Evolutionary conservation across 768 basidiomycete species (phyloP), one percentile per base, ranked within the genome.

Genomic region (Trametes coccinea): DNA sequence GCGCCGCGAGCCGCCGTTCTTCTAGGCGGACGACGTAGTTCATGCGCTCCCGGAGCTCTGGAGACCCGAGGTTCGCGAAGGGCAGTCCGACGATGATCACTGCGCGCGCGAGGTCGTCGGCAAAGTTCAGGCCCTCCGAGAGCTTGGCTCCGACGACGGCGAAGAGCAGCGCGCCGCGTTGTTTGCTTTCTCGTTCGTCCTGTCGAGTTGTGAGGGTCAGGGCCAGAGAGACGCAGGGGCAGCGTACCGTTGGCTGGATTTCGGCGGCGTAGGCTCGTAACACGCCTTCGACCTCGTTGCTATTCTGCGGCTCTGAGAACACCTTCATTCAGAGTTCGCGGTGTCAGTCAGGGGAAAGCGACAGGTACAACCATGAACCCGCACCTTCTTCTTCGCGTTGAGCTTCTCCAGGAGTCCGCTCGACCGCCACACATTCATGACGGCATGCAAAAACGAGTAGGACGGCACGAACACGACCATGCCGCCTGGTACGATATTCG

Each of bases 81-180:
- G 96, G 96, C 3, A 99, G 81, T 3, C 97, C 97, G 49, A 96
- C 80, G 60, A 95, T 83, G 33, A 95, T 78, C 27, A 97, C 92
- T 10, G 87, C 89, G 33, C 95, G 88, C 2, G 95, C 94, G 30
- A 76, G 70, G 51, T 76, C 71, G 65, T 79, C 76, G 0, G 78
- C 69, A 67, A 84, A 84, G 71, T 85, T 84, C 63, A 85, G 79
- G 7, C 95, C 96, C 75, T 99, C 97, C 0, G 93, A 95, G n/a
- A 99, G 82, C 71, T 98, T 98, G 30, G 95, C 96, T 16, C 95
- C 95, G 30, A 98, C 89, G 9, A 98, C 97, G 2, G 97, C 96
- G 57, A 98, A 88, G 4, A 99, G 77, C 41, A 99, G 72, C 2
- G 93, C 92, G 14, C 94, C 94, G 0, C 74, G 56, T 63, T 63